Conservation (phyloP, 2,329 filamentous ascomycete species). For the Pestalotiopsis sp. region DNA sequence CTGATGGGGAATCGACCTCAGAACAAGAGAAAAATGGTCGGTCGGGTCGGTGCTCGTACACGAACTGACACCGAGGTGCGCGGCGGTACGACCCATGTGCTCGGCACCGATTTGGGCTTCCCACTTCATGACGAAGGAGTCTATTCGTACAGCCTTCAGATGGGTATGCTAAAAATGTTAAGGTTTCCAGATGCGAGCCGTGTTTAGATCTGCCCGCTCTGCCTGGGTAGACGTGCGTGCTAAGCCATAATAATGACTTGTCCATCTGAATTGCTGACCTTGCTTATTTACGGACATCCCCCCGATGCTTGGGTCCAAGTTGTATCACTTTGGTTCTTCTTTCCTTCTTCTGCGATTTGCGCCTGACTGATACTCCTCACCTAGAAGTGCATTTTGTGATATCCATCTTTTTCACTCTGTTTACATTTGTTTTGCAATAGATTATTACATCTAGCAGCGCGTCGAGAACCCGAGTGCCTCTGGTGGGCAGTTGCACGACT, state of each 20-base stretch:
- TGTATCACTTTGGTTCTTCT: not conserved
- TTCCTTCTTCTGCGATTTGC: not conserved
- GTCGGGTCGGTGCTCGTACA: constrained; percentile 4
- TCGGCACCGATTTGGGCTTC: not conserved
- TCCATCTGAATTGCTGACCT: not conserved
- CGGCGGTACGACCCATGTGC: not conserved
- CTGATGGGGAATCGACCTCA: not conserved
- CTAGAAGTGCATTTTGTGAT: not conserved
- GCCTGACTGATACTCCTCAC: not conserved
- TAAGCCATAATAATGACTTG: not conserved
- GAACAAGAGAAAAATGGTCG: not conserved
- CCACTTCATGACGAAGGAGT: not conserved
- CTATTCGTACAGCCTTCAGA: not conserved
- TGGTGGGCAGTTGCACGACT: not conserved
- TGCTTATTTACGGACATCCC: not conserved
- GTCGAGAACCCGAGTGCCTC: not conserved
- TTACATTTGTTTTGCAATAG: not conserved
- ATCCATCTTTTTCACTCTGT: not conserved
- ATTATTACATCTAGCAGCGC: not conserved
- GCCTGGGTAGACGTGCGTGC: not conserved
- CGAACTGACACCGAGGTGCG: not conserved
- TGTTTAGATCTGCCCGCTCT: not conserved
- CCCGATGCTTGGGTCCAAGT: not conserved
- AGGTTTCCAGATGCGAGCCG: constrained; percentile 2
- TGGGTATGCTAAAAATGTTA: not conserved